A percentile compares a stretch with the other conserved stretches of the same genome.
These are phyloP conservation scores for Triadica sebifera DNA, from an alignment of 345 rosid genomes.

Conservation along the genomic window DNA sequence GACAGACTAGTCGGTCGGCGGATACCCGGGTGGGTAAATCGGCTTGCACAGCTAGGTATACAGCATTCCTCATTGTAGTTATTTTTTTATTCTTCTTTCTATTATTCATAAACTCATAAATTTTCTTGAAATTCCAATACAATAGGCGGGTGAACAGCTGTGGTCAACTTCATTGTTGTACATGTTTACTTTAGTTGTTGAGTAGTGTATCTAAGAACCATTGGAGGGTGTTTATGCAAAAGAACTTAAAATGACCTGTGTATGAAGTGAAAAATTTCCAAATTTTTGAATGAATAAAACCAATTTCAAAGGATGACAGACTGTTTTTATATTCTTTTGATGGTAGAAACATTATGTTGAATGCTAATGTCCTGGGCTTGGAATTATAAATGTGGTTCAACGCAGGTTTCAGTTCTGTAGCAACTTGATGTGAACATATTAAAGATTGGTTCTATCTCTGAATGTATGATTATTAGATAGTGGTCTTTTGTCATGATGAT, in stretches of 20 bases:
- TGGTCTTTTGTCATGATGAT: neutral
- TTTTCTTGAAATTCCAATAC: neutral
- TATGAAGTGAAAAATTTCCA: too few relatives aligned
- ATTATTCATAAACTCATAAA: neutral
- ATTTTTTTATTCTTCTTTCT: neutral
- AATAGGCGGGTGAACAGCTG: neutral
- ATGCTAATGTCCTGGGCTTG: too few relatives aligned
- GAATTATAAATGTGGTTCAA: too few relatives aligned
- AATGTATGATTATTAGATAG: neutral
- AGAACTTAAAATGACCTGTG: neutral
- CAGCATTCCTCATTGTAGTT: neutral
- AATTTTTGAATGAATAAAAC: neutral
- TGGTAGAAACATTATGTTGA: neutral
- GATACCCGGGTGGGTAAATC: slow-evolving; percentile 79
- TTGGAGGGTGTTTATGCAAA: neutral
- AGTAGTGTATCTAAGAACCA: neutral
- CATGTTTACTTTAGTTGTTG: neutral
- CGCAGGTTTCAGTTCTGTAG: too few relatives aligned
- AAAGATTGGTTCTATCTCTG: too few relatives aligned
- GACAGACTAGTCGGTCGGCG: slow-evolving; percentile 51
- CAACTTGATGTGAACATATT: too few relatives aligned
- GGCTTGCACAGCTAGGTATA: slow-evolving; percentile 69
- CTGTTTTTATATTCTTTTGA: neutral
- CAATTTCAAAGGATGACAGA: neutral
- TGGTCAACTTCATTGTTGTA: neutral